Evolutionary conservation across 1,284 basidiomycete species (phyloP), one percentile per base, ranked within the genome.

Genomic region (Fomitopsis palustris): DNA sequence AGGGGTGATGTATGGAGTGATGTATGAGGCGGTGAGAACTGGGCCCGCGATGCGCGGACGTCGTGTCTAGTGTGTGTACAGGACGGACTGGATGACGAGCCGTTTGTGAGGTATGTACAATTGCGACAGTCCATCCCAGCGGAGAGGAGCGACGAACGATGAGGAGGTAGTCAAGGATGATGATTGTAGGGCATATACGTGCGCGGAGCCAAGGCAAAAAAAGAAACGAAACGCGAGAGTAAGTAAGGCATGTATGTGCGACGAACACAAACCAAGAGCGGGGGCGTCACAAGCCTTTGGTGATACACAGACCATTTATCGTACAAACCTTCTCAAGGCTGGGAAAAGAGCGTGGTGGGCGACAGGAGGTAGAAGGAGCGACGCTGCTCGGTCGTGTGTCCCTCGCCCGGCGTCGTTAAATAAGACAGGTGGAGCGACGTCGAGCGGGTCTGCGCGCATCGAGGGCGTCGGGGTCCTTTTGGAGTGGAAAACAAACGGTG

Each of bases 381-480:
- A 37, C n/a, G 31, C 49, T 19, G 31, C n/a, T 52, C 31, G 31
- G 49, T 27, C 33, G 33, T 19, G 23, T 23, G 25, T 52, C 3
- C 49, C 49, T 21, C 29, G 49, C 49, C 33, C 29, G n/a, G 33
- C 49, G 49, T 52, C 49, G 49, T 47, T 27, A 33, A 52, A 52
- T 37, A 52, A n/a, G 12, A 19, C 17, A 29, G 31, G 33, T 33
- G 49, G 45, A 47, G 49, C 49, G 31, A 35, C 49, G 49, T 17
- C 49, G 49, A 52, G 49, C 49, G 49, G 49, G 49, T 52, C 49
- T 52, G 33, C 49, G 33, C 49, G 49, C 49, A 52, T 35, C 49
- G 33, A 37, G n/a, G 16, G 49, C 49, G 49, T 52, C 29, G 49
- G 49, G 19, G 4, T 37, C 33, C 49, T 52, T 52, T 52, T 52